A percentile compares a stretch with the other conserved stretches of the same genome.
phyloP scores from a whole-genome alignment of 345 rosid species.

The Iberis pinnata region DNA sequence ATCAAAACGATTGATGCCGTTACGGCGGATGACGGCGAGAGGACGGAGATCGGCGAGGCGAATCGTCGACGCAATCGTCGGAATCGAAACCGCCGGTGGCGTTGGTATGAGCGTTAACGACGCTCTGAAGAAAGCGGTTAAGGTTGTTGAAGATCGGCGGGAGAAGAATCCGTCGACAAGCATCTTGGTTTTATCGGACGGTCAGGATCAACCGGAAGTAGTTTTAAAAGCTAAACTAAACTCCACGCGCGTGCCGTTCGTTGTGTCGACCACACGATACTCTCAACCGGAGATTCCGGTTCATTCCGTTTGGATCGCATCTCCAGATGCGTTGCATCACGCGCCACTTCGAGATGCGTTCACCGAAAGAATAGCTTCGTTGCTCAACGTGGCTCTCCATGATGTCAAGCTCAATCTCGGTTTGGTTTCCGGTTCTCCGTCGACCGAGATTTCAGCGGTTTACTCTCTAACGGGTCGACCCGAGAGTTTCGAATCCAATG shows the following conservation, averaged over 20 bases:
- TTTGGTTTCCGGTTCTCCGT: conserved; percentile 48
- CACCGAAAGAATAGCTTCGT: conserved; percentile 33
- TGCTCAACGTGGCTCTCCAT: conserved; percentile 45
- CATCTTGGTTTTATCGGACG: conserved; percentile 51
- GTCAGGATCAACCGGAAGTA: conserved; percentile 40
- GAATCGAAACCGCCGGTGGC: conserved; percentile 32
- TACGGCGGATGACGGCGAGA: conserved; percentile 61
- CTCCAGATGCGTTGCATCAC: conserved; percentile 25
- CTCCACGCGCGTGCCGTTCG: conserved; percentile 22
- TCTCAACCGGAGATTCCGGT: conserved; percentile 48
- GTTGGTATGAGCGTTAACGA: conserved; percentile 56
- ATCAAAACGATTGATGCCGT: conserved; percentile 65
- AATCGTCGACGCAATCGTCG: conserved; percentile 49
- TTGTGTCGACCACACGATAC: conserved; percentile 56
- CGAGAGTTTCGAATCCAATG: conserved; percentile 36
- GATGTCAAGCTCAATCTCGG: conserved; percentile 60
- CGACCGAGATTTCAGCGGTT: conserved; percentile 54
- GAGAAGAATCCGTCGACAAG: conserved; percentile 59
- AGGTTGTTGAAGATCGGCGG: conserved; percentile 80
- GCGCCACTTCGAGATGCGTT: conserved; percentile 47
- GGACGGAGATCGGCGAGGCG: conserved; percentile 67
- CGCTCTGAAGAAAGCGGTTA: conserved; percentile 80
- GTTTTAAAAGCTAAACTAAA: conserved; percentile 22
- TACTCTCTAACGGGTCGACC: conserved; percentile 47
- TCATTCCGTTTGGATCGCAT: conserved; percentile 45